Base-by-base conservation (phyloP, 2,329 filamentous ascomycete genomes). In the Claviceps quebecensis region DNA sequence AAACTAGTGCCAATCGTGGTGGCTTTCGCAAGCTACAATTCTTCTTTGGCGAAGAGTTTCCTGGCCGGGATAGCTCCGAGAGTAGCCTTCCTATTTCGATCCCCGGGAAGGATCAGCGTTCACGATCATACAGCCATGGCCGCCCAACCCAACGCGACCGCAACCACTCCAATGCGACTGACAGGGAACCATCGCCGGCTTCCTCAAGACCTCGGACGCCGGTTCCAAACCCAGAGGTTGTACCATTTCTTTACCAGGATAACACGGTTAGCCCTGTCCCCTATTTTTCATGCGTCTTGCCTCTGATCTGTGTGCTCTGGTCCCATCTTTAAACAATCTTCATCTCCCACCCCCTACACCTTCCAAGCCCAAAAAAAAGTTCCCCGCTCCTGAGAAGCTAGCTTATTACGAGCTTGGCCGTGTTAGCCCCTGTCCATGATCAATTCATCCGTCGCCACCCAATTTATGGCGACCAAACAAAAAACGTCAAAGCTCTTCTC, bases 221-320 rank as follows among this genome's bases (percentile, higher is more conserved):
- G 13, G 75, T 89, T 49, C 87, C 87, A 43, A 87, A 87, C 13
- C 93, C 87, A 61, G 91, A 97, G 68, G 89, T 98, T 53, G 93
- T 95, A 40, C 93, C 93, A n/a, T 98, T 95, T 76, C 77, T 95
- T 55, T 97, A 93, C 64, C 93, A 97, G 68, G 87, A 93, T 54
- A 69, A 69, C 53, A 64, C 87, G 71, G 84, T 87, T 67, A 72
- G 81, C 47, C 19, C 16, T 45, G n/a, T 29, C 23, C 38, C 37
- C 38, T 56, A 14, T 34, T 39, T 22, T 7, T 51, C 53, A 44
- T 54, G 54, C 5, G 50, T 50, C 49, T 17, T 26, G 19, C 44
- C 37, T 23, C 17, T 47, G 22, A 37, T 47, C 39, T 41, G 19
- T 16, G 17, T 47, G 23, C 29, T 45, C 26, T 26, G 36, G 29